These are phyloP conservation scores for Glycyrrhiza uralensis DNA, from an alignment of 306 rosid genomes.

Conservation along the genomic window DNA sequence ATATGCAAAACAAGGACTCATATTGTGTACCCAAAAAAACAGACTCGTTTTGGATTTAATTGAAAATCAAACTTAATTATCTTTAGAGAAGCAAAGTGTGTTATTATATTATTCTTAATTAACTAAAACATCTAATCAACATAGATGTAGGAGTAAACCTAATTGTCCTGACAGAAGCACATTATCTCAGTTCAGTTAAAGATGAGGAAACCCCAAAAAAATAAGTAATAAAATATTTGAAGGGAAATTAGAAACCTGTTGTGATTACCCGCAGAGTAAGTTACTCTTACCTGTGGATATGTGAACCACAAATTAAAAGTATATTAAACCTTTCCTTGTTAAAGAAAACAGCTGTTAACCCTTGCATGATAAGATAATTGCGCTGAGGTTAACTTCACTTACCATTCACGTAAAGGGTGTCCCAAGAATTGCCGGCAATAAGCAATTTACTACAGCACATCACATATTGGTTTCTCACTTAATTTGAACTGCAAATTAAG, in stretches of 20 bases:
- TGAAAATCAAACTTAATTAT: too few species aligned
- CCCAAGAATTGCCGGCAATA: constrained; percentile 44
- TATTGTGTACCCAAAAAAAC: too few species aligned
- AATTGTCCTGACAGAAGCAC: neutral
- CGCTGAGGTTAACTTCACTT: constrained; percentile 54
- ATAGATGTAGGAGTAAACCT: neutral
- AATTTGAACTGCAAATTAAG: constrained; percentile 16
- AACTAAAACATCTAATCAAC: neutral
- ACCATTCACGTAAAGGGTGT: constrained; percentile 67
- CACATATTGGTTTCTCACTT: constrained; percentile 24
- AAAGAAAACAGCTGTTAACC: constrained; percentile 33
- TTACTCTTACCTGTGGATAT: neutral
- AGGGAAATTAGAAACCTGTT: neutral
- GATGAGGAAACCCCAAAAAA: neutral
- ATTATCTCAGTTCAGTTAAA: neutral
- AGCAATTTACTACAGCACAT: constrained; percentile 39
- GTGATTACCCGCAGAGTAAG: neutral
- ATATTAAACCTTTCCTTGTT: neutral
- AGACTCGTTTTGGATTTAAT: too few species aligned
- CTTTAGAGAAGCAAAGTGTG: neutral
- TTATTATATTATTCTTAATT: neutral
- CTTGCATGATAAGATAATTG: constrained; percentile 43
- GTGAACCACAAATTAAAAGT: neutral
- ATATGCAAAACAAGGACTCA: too few species aligned
- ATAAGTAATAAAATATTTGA: neutral